Percentiles rank a stretch among this genome's conserved stretches.
Conservation (phyloP, 768 basidiomycete species). For the Psilocybe subaeruginosa region DNA sequence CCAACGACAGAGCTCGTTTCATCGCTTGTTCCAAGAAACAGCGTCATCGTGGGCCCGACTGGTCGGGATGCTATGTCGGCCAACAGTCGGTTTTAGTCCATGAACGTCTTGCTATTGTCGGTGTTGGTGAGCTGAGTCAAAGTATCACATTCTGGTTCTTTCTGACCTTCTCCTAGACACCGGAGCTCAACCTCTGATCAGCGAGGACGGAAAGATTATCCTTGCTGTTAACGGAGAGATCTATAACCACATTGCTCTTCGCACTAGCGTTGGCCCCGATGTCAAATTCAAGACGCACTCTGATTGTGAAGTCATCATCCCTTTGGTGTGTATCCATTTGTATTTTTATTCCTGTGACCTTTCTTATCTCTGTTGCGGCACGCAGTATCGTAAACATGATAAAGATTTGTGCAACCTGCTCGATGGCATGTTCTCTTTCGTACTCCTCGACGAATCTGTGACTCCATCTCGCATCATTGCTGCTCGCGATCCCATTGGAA, state of each 20-base stretch:
- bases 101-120: constrained; percentile 96
- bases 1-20: constrained; percentile 67
- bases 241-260: constrained; percentile 91
- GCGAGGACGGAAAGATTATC: constrained; percentile 80
- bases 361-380: not conserved
- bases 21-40: constrained; percentile 89
- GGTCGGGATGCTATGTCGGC: constrained; percentile 95
- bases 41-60: constrained; percentile 96
- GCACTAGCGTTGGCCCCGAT: constrained; percentile 61
- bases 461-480: constrained; percentile 91
- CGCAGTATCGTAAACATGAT: constrained; percentile 82
- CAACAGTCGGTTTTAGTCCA: constrained; percentile 85
- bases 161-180: constrained; percentile 61
- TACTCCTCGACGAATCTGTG: constrained; percentile 92
- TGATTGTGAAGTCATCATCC: constrained; percentile 96
- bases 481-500: constrained; percentile 95
- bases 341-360: not conserved
- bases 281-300: constrained; percentile 95
- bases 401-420: constrained; percentile 77
- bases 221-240: constrained; percentile 99
- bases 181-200: constrained; percentile 92
- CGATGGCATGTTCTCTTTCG: constrained; percentile 99
- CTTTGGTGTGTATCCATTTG: constrained; percentile 58
- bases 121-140: constrained; percentile 72
- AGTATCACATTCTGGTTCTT: not conserved